These are phyloP conservation scores for Darksidea phi DNA, from an alignment of 495 filamentous ascomycete species.

Conservation along the genomic window DNA sequence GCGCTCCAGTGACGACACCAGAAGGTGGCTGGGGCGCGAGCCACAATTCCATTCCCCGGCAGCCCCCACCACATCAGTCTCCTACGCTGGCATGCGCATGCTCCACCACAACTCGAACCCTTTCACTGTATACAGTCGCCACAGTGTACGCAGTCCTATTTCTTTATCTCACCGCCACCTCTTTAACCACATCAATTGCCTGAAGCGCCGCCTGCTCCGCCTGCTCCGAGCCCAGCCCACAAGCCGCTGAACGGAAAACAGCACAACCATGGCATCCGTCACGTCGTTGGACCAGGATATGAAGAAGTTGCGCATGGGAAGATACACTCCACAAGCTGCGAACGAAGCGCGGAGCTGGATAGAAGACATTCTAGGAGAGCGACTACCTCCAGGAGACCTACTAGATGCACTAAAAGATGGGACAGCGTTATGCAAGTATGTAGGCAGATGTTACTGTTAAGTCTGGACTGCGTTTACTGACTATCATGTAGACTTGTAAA, in stretches of 20 bases:
- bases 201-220: not conserved
- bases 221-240: not conserved
- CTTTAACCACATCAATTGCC: slow-evolving; percentile 2
- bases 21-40: slow-evolving; percentile 14
- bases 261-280: slow-evolving; percentile 81
- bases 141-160: too few relatives aligned
- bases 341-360: slow-evolving; percentile 87
- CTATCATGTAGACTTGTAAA: slow-evolving; percentile 68
- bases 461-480: too few relatives aligned
- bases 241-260: slow-evolving; percentile 12
- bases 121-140: not conserved
- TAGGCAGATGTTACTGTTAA: not conserved
- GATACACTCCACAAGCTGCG: slow-evolving; percentile 90
- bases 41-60: not conserved
- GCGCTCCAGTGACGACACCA: slow-evolving; percentile 25
- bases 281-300: slow-evolving; percentile 93
- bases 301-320: slow-evolving; percentile 84
- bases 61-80: slow-evolving; percentile 2
- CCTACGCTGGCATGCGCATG: slow-evolving; percentile 10
- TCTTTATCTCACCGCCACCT: too few relatives aligned
- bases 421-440: slow-evolving; percentile 83
- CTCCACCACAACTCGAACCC: not conserved
- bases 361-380: slow-evolving; percentile 72
- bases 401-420: slow-evolving; percentile 87
- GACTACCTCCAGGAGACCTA: slow-evolving; percentile 69